Conservation (phyloP, 1,284 basidiomycete species). For the Cutaneotrichosporon dermatis region DNA sequence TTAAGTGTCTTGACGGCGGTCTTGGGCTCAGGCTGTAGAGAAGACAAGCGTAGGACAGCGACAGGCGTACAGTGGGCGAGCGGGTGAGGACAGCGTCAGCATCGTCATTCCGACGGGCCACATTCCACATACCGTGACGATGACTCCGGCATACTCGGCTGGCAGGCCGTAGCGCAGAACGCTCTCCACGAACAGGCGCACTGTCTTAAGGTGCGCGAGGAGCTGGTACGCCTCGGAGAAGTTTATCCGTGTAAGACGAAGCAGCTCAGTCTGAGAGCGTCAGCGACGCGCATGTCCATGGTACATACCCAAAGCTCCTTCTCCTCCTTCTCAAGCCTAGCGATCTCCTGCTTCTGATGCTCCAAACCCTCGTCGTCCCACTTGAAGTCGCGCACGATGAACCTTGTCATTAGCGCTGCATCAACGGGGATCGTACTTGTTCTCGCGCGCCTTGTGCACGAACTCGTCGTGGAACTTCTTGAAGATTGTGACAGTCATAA, state of each 20-base stretch:
- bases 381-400: slow-evolving; percentile 88
- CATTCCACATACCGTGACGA: slow-evolving; percentile 63
- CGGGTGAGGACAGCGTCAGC: no score
- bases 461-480: slow-evolving; percentile 88
- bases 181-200: slow-evolving; percentile 89
- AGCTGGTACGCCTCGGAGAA: slow-evolving; percentile 97
- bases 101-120: no score
- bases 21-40: slow-evolving; percentile 75
- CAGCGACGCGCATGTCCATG: background rate
- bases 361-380: slow-evolving; percentile 80
- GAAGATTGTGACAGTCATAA: slow-evolving; percentile 88
- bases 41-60: no score
- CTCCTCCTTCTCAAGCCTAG: slow-evolving; percentile 76
- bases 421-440: slow-evolving; percentile 59
- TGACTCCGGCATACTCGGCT: slow-evolving; percentile 78
- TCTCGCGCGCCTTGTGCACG: slow-evolving; percentile 87
- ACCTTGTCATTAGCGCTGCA: slow-evolving; percentile 51
- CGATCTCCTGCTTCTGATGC: slow-evolving; percentile 78
- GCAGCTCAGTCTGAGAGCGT: slow-evolving; percentile 71
- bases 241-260: slow-evolving; percentile 88
- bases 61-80: no score
- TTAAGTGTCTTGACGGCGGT: slow-evolving; percentile 72
- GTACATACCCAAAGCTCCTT: slow-evolving; percentile 89
- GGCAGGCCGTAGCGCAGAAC: slow-evolving; percentile 94
- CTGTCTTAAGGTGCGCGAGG: slow-evolving; percentile 86